These are phyloP conservation scores for Ascosphaera pollenicola DNA, from an alignment of 2,329 filamentous ascomycete genomes.

Conservation along the genomic window DNA sequence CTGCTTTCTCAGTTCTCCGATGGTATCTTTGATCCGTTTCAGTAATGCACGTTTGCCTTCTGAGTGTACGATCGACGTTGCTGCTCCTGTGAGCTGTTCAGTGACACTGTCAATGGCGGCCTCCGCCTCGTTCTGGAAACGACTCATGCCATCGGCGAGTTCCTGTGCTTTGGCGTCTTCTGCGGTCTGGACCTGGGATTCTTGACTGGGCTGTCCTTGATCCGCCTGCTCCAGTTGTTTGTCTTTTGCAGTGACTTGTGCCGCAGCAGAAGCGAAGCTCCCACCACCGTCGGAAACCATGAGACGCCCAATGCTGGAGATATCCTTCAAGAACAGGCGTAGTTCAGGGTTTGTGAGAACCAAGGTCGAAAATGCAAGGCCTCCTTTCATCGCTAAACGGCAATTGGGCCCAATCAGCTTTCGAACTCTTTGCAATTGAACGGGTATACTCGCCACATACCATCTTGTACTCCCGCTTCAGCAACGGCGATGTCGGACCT, in stretches of 20 bases:
- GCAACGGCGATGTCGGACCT: not conserved
- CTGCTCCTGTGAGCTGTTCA: not conserved
- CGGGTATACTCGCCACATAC: not conserved
- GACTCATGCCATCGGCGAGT: conserved; percentile 22
- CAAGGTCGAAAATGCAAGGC: not conserved
- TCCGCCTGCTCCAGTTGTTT: conserved; percentile 43
- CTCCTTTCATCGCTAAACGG: not conserved
- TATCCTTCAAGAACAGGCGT: conserved; percentile 60
- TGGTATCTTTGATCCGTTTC: conserved; percentile 52
- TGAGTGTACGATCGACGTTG: not conserved
- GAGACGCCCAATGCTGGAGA: conserved; percentile 57
- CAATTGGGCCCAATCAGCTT: not conserved
- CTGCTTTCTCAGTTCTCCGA: conserved; percentile 50
- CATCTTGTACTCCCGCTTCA: not conserved
- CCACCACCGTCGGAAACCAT: conserved; percentile 75
- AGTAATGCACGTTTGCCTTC: conserved; percentile 40
- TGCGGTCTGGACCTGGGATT: conserved; percentile 21
- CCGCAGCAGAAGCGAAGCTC: conserved; percentile 52
- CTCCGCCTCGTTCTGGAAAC: not conserved
- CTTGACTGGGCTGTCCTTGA: conserved; percentile 25
- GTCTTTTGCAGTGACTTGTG: conserved; percentile 49
- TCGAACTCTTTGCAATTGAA: not conserved
- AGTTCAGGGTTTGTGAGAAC: conserved; percentile 70
- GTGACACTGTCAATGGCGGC: not conserved
- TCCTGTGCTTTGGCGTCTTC: conserved; percentile 30